These are phyloP conservation scores for Clathrus columnatus DNA, from an alignment of 768 basidiomycete genomes.

Conservation along the genomic window DNA sequence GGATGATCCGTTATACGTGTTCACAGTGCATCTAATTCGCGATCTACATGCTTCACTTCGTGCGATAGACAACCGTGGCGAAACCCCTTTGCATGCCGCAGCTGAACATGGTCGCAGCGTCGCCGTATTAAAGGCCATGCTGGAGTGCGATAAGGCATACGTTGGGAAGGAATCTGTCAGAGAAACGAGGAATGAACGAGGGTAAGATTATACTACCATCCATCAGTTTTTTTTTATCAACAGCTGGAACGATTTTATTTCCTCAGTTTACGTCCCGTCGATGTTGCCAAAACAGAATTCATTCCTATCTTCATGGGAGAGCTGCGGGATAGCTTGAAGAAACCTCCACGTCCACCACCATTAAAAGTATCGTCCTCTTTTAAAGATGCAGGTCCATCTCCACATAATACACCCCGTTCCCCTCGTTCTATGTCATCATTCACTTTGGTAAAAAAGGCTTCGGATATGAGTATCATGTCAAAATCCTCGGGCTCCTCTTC, in stretches of 20 bases:
- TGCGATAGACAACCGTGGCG: slow-evolving; percentile 55
- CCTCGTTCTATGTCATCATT: slow-evolving; percentile 13
- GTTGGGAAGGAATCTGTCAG: slow-evolving; percentile 36
- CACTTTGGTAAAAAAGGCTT: slow-evolving; percentile 1
- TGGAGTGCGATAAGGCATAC: slow-evolving; percentile 46
- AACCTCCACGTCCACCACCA: slow-evolving; percentile 42
- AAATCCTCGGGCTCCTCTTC: slow-evolving; percentile 6
- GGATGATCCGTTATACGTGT: slow-evolving; percentile 38
- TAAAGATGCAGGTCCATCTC: slow-evolving; percentile 9
- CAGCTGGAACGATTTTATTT: slow-evolving; percentile 1
- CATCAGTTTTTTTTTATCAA: slow-evolving; percentile 5
- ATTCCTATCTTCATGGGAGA: slow-evolving; percentile 39
- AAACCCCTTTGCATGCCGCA: slow-evolving; percentile 74
- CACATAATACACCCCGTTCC: slow-evolving; percentile 1
- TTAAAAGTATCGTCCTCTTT: slow-evolving; percentile 11
- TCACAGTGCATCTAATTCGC: slow-evolving; percentile 57
- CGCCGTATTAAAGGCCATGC: slow-evolving; percentile 51
- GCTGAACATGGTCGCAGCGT: slow-evolving; percentile 64
- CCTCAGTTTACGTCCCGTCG: slow-evolving; percentile 51
- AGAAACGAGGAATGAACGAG: slow-evolving; percentile 59
- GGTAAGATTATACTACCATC: slow-evolving; percentile 36
- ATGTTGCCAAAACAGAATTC: slow-evolving; percentile 62
- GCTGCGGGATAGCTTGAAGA: slow-evolving; percentile 40
- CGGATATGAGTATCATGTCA: slow-evolving; percentile 4
- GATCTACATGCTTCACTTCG: slow-evolving; percentile 63